phyloP scores from a whole-genome alignment of 2,329 filamentous ascomycete genomes.

The Trichoderma sp. region DNA sequence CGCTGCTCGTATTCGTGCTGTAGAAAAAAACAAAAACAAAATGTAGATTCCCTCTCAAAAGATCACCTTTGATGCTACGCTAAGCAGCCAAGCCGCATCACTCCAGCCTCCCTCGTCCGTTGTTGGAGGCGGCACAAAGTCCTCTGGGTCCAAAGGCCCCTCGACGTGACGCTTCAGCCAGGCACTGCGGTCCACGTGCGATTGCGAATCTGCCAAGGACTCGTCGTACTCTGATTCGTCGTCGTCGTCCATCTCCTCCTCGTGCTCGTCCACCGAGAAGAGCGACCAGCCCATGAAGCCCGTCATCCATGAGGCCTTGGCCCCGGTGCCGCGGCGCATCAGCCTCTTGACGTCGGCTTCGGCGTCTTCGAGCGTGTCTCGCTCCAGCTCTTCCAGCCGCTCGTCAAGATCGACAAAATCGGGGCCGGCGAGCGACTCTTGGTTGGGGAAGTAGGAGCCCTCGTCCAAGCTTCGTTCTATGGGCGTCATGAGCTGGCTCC shows the following conservation, averaged over 20 bases:
- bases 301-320: conserved; percentile 61
- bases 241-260: conserved; percentile 51
- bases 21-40: too few species aligned
- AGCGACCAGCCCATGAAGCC: conserved; percentile 61
- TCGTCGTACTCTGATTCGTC: conserved; percentile 43
- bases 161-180: conserved; percentile 44
- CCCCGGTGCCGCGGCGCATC: conserved; percentile 54
- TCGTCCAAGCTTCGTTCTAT: conserved; percentile 44
- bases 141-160: conserved; percentile 46
- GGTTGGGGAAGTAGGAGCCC: conserved; percentile 48
- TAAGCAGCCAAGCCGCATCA: conserved; percentile 68
- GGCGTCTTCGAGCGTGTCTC: conserved; percentile 55
- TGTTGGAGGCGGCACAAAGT: conserved; percentile 51
- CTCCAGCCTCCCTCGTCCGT: conserved; percentile 63
- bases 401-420: conserved; percentile 66
- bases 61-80: conserved; percentile 63
- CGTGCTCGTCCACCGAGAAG: conserved; percentile 63
- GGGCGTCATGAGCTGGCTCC: conserved; percentile 49
- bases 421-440: conserved; percentile 51
- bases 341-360: conserved; percentile 61
- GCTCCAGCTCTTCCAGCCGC: conserved; percentile 56
- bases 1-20: not conserved
- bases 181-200: conserved; percentile 35
- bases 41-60: conserved; percentile 40
- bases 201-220: conserved; percentile 33